A percentile compares a stretch with the other conserved stretches of the same genome.
Evolutionary conservation across 192 early-diverging fungal species (phyloP).

Genomic region (Phycomyces blakesleeanus): DNA sequence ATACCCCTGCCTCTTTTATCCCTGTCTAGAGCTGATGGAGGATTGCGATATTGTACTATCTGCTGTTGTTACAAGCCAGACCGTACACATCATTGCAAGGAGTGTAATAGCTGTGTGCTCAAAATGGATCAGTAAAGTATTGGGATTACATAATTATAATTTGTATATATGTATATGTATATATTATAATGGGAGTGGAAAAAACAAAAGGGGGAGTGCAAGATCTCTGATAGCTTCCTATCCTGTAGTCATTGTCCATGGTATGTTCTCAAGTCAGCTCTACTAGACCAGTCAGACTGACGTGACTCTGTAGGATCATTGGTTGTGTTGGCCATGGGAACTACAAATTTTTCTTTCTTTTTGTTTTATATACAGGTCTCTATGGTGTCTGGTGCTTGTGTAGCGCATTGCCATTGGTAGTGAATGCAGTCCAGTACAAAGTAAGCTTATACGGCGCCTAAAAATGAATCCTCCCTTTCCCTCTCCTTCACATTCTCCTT

Average conservation of each 20-base stretch:
- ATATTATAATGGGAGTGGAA: no score
- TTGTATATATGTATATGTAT: no score
- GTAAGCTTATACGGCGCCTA: slow-evolving; percentile 11
- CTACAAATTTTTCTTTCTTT: slow-evolving; percentile 50
- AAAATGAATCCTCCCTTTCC: neutral
- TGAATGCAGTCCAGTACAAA: slow-evolving; percentile 15
- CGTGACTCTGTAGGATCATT: slow-evolving; percentile 25
- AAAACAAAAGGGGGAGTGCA: no score
- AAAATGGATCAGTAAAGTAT: slow-evolving; percentile 55
- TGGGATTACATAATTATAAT: neutral
- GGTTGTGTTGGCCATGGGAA: slow-evolving; percentile 50
- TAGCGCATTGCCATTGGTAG: slow-evolving; percentile 21
- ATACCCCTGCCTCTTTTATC: neutral
- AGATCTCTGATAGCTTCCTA: neutral
- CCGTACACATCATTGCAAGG: slow-evolving; percentile 48
- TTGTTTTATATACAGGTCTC: slow-evolving; percentile 44
- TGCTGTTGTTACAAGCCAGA: slow-evolving; percentile 39
- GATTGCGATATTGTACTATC: slow-evolving; percentile 19
- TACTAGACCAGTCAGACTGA: no score
- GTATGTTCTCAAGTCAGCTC: no score
- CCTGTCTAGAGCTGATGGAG: slow-evolving; percentile 10
- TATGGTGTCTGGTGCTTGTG: slow-evolving; percentile 35
- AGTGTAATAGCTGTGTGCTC: slow-evolving; percentile 44
- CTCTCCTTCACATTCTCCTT: neutral
- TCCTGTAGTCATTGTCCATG: slow-evolving; percentile 3